A percentile compares a stretch with the other conserved stretches of the same genome.
These are phyloP conservation scores for Daedaleopsis sinensis DNA, from an alignment of 768 basidiomycete species.

Conservation along the genomic window DNA sequence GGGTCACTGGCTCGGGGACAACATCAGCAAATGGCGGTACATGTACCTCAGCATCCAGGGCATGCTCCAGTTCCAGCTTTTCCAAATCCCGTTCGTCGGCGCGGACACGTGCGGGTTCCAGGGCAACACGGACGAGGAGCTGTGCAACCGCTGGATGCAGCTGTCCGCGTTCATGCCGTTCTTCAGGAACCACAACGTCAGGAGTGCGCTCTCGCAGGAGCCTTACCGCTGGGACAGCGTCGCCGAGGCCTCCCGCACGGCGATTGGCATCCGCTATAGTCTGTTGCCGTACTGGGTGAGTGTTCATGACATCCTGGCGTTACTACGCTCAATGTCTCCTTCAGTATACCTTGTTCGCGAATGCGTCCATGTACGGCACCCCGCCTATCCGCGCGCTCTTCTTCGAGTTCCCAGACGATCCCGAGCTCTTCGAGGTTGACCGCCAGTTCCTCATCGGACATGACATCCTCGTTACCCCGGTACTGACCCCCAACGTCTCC, in stretches of 20 bases:
- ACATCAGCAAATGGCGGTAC: constrained; percentile 75
- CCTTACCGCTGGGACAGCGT: constrained; percentile 84
- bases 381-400: constrained; percentile 77
- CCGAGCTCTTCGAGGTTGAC: constrained; percentile 62
- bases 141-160: constrained; percentile 87
- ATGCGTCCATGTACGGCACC: constrained; percentile 63
- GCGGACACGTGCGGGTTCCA: constrained; percentile 76
- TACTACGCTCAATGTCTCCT: no score
- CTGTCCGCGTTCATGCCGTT: constrained; percentile 83
- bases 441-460: constrained; percentile 73
- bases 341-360: constrained; percentile 75
- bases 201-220: constrained; percentile 72
- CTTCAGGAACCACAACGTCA: constrained; percentile 77
- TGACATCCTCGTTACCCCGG: constrained; percentile 77
- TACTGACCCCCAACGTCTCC: constrained; percentile 66
- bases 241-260: constrained; percentile 69
- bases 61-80: constrained; percentile 80
- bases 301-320: constrained; percentile 3
- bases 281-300: constrained; percentile 80
- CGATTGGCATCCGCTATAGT: constrained; percentile 71
- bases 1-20: constrained; percentile 82
- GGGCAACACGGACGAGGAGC: constrained; percentile 76
- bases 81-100: constrained; percentile 84
- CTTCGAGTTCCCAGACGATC: constrained; percentile 76
- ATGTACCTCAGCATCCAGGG: constrained; percentile 74